Evolutionary conservation across 805 yeast species (phyloP), one percentile per base, ranked within the genome.

Genomic region (Ogataea siamensis): DNA sequence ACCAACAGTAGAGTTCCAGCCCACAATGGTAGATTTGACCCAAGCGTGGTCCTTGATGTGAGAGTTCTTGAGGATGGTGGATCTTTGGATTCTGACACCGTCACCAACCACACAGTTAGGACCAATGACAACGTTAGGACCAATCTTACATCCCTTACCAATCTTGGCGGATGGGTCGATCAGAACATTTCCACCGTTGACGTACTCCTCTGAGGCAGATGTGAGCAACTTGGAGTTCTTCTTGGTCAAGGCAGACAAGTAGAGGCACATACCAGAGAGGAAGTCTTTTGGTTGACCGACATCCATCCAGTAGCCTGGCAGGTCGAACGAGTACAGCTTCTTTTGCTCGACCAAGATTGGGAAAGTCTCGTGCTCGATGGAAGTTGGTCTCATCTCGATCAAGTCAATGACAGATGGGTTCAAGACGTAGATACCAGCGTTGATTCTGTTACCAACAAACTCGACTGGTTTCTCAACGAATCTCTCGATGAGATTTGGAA

Each of bases 221-320:
- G 80, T 76, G 63, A 89, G 79, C 53, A 70, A 63, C 55, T 76
- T 76, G 49, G 96, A 85, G 54, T 70, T 63, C 70, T 82, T 87
- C 79, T 84, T 84, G 57, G 91, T 67, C 62, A 88, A 71, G 40
- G 98, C 83, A 64, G 84, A 76, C 67, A 93, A 76, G 77, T 89
- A 93, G 50, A 91, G 74, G 55, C 88, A 80, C 58, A 97, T 87
- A 68, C 99, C 99, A 44, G 96, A 81, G 51, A 93, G 71, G 82
- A 88, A 93, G 71, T 93, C 99, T 80, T 91, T 93, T 78, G 99
- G 99, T 76, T 93, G 99, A 69, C 99, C 99, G 55, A 93, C 97
- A 69, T 93, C 99, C 99, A 93, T 93, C 99, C 99, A 93, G 86
- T 81, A 93, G 53, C 99, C 98, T 75, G 93, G 97, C 62, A 93